Evolutionary conservation across 2,329 filamentous ascomycete species (phyloP).

Genomic region (Penicillium sp.): DNA sequence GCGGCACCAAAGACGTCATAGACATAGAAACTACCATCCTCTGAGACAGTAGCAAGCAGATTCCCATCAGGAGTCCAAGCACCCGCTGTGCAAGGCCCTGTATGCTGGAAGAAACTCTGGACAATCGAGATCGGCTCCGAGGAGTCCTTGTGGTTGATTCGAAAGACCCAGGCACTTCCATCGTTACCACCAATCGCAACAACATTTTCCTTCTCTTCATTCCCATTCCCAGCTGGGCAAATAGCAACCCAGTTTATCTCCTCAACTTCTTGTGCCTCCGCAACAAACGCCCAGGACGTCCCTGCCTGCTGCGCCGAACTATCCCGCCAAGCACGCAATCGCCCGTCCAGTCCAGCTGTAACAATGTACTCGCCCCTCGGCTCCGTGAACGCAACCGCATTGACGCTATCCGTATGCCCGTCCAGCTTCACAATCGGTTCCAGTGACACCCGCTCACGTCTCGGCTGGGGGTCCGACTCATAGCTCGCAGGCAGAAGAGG

Average conservation of each 20-base stretch:
- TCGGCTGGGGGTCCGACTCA: conserved; percentile 67
- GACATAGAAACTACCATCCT: conserved; percentile 87
- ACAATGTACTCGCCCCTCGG: conserved; percentile 82
- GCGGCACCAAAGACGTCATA: conserved; percentile 89
- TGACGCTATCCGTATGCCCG: conserved; percentile 92
- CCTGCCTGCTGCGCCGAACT: conserved; percentile 53
- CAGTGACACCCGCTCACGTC: conserved; percentile 64
- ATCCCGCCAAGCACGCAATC: conserved; percentile 71
- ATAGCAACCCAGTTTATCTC: conserved; percentile 90
- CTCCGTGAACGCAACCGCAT: conserved; percentile 80
- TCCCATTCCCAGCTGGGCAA: conserved; percentile 66
- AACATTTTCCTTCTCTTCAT: conserved; percentile 70
- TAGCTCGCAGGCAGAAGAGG: conserved; percentile 79
- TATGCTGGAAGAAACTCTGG: conserved; percentile 92
- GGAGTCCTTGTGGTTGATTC: conserved; percentile 71
- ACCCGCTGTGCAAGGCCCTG: conserved; percentile 82
- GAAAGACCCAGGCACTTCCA: conserved; percentile 94
- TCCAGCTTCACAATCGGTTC: conserved; percentile 74
- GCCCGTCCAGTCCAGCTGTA: conserved; percentile 87
- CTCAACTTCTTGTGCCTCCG: conserved; percentile 84
- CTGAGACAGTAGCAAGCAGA: conserved; percentile 83
- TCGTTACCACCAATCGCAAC: conserved; percentile 87
- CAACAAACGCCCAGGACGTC: conserved; percentile 68
- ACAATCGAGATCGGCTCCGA: conserved; percentile 74
- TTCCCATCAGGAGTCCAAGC: conserved; percentile 88